These are phyloP conservation scores for Sarocladiaceae sp. DNA, from an alignment of 2,329 filamentous ascomycete genomes.

Conservation along the genomic window DNA sequence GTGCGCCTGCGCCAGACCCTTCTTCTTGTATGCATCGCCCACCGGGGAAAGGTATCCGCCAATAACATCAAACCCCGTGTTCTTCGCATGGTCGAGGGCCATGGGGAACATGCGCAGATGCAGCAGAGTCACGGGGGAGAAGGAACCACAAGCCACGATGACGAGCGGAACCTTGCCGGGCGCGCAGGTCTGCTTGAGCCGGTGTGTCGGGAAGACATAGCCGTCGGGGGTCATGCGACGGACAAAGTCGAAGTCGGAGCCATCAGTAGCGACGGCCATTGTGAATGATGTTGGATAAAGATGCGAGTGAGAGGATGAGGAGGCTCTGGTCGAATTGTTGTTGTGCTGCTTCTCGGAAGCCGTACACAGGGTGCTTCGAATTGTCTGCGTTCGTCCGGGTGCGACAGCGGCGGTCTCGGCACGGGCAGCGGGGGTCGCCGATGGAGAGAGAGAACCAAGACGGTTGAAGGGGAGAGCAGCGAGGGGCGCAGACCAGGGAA, in stretches of 20 bases:
- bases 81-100: slow-evolving; percentile 69
- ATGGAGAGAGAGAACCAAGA: too few relatives aligned
- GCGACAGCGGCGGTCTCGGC: too few relatives aligned
- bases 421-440: too few relatives aligned
- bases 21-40: slow-evolving; percentile 30
- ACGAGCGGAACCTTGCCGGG: slow-evolving; percentile 55
- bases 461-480: too few relatives aligned
- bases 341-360: too few relatives aligned
- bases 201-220: slow-evolving; percentile 57
- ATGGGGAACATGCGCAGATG: slow-evolving; percentile 86
- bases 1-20: slow-evolving; percentile 29
- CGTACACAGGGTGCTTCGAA: too few relatives aligned
- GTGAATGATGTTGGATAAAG: too few relatives aligned
- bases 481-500: too few relatives aligned
- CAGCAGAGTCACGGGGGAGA: slow-evolving; percentile 69
- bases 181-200: slow-evolving; percentile 49
- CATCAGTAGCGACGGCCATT: slow-evolving; percentile 2
- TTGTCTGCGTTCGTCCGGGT: too few relatives aligned
- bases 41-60: slow-evolving; percentile 48
- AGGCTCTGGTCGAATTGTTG: too few relatives aligned
- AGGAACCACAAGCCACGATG: slow-evolving; percentile 64
- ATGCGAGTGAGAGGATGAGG: too few relatives aligned
- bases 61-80: slow-evolving; percentile 65
- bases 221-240: slow-evolving; percentile 25
- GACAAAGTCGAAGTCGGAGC: slow-evolving; percentile 25